Evolutionary conservation across 352 stramenopile species (phyloP).

Genomic region (Globisporangium perplexum): DNA sequence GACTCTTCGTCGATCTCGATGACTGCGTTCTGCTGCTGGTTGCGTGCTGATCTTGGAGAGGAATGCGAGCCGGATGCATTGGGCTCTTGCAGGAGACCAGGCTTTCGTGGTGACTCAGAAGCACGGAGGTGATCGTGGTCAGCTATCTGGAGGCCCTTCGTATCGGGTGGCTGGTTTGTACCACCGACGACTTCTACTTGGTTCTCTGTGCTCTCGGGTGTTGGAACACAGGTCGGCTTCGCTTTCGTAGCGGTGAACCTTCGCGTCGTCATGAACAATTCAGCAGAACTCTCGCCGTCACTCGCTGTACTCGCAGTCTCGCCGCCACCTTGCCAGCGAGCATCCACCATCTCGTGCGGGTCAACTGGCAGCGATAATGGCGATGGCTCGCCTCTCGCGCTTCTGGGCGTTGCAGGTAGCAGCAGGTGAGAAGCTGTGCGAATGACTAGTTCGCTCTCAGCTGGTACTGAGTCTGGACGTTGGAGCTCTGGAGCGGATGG

Average conservation of each 20-base stretch:
- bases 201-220: not conserved
- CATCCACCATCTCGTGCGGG: not conserved
- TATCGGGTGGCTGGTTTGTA: not conserved
- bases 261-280: slow-evolving; percentile 7
- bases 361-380: not conserved
- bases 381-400: no score
- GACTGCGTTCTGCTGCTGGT: no score
- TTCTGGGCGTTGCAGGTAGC: not conserved
- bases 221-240: not conserved
- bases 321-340: not conserved
- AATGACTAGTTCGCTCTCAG: not conserved
- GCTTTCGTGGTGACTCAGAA: not conserved
- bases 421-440: not conserved
- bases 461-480: not conserved
- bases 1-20: no score
- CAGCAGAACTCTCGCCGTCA: not conserved
- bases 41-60: no score
- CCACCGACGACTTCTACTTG: not conserved
- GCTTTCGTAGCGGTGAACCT: not conserved
- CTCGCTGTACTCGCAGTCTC: not conserved
- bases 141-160: not conserved
- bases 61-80: not conserved
- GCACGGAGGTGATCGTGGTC: not conserved
- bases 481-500: slow-evolving; percentile 6
- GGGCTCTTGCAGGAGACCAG: not conserved